A percentile compares a stretch with the other conserved stretches of the same genome.
Evolutionary conservation across 2,329 filamentous ascomycete species (phyloP).

Genomic region (Fusarium paranaense): DNA sequence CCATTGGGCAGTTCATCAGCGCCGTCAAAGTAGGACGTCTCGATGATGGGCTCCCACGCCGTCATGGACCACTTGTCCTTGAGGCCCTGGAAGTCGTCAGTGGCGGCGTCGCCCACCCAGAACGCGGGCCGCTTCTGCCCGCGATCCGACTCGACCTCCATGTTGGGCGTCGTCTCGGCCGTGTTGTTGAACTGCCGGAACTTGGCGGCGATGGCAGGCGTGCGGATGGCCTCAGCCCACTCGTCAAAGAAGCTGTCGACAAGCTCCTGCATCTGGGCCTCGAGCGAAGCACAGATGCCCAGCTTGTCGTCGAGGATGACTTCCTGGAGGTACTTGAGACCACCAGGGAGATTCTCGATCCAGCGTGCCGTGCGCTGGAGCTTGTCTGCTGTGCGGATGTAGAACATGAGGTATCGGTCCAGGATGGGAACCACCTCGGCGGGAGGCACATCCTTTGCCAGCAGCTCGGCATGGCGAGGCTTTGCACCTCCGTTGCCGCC

Average conservation of each 20-base stretch:
- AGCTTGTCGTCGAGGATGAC: conserved; percentile 89
- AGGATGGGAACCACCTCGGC: conserved; percentile 85
- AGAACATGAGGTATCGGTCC: conserved; percentile 92
- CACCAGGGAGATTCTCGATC: conserved; percentile 86
- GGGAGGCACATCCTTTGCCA: conserved; percentile 87
- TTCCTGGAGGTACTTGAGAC: conserved; percentile 83
- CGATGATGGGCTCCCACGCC: conserved; percentile 84
- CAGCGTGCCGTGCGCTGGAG: conserved; percentile 90
- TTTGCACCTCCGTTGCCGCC: conserved; percentile 91
- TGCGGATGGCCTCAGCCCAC: conserved; percentile 85
- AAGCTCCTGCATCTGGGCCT: conserved; percentile 88
- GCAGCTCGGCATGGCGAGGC: conserved; percentile 82
- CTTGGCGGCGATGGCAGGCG: conserved; percentile 73
- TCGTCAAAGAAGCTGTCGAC: conserved; percentile 90
- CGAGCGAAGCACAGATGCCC: conserved; percentile 85
- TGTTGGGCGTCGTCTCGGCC: conserved; percentile 72
- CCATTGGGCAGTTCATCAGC: conserved; percentile 75
- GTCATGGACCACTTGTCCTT: conserved; percentile 68
- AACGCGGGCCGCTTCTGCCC: conserved; percentile 79
- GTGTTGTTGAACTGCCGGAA: conserved; percentile 92
- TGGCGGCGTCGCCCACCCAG: conserved; percentile 78
- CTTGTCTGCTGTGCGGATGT: conserved; percentile 92
- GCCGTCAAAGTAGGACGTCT: conserved; percentile 74
- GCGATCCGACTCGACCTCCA: conserved; percentile 79
- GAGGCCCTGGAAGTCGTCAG: conserved; percentile 78